Base-by-base conservation (phyloP, 208 protist species). In the Crithidia mellificae region DNA sequence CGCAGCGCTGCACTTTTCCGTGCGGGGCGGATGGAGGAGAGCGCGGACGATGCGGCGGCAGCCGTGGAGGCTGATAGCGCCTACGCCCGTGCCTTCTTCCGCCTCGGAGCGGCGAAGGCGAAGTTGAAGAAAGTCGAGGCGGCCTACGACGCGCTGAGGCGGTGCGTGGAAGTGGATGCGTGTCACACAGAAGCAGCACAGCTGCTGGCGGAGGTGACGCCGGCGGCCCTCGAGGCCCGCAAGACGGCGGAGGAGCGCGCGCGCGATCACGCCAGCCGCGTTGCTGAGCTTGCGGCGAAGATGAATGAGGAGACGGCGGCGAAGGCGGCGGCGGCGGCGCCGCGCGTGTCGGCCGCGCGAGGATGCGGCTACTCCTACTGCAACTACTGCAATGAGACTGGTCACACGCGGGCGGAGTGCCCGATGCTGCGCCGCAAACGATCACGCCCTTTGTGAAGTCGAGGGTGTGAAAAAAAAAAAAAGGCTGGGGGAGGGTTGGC, bases 321-420 rank as follows among this genome's bases (percentile, higher is more conserved):
- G 20, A 57, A 57, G 34, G 38, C 49, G 51, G 63, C 63, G 0
- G 25, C 43, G n/a, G 22, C 56, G 32, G 27, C 43, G 47, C 46
- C 63, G 25, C 78, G 61, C 0, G 68, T 41, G 44, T 7, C 76
- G 30, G 72, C 64, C 34, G 85, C 87, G 0, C 80, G 87, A 56
- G 76, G 83, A 8, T 76, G 70, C 24, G 80, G 75, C 29, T 93
- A 91, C 68, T 54, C 79, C 41, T 91, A 91, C 77, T 96, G 90
- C 64, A 84, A 58, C 54, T 96, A 83, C 62, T 96, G 90, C 61
- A 96, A 96, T 47, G 88, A 93, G 17, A 65, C 66, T 27, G 88
- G 88, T 0, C 90, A 96, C 65, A 72, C 71, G 15, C 78, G 90
- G 1, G 74, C 56, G 1, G 88, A 93, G 72, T 96, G 90, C 46